A percentile compares a stretch with the other conserved stretches of the same genome.
Evolutionary conservation across 257 asterid species (phyloP).

Genomic region (Nicotiana tomentosiformis): DNA sequence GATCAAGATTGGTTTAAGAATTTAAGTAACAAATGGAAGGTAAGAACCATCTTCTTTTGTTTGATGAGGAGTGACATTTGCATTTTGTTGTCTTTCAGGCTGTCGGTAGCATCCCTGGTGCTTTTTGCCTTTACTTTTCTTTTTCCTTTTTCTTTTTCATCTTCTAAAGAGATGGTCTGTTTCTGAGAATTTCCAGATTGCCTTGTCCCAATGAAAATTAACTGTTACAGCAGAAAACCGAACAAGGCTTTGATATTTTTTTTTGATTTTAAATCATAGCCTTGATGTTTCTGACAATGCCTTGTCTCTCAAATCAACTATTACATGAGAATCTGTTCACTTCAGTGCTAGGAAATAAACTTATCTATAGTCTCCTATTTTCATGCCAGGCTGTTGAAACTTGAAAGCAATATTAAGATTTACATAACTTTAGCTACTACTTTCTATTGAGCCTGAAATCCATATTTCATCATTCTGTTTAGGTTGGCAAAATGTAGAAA

Average conservation of each 20-base stretch:
- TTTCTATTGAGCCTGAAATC: neutral
- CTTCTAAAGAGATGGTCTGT: neutral
- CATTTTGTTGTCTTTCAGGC: neutral
- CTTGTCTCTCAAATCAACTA: neutral
- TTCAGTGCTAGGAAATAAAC: neutral
- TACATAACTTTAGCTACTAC: neutral
- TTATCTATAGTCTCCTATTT: neutral
- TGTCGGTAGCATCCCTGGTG: neutral
- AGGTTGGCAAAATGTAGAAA: neutral
- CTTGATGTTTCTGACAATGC: neutral
- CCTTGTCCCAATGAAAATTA: neutral
- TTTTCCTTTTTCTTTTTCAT: neutral
- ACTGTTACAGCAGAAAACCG: neutral
- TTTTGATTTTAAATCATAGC: neutral
- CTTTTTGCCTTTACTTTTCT: neutral
- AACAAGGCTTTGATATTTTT: neutral
- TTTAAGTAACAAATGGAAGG: slow-evolving; percentile 88
- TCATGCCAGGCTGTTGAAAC: neutral
- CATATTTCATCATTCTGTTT: neutral
- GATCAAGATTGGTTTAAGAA: slow-evolving; percentile 67
- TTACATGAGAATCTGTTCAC: neutral
- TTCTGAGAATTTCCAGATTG: neutral
- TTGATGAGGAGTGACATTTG: neutral
- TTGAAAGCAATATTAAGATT: neutral
- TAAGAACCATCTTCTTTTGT: slow-evolving; percentile 12